Evolutionary conservation across 2,329 filamentous ascomycete species (phyloP), one percentile per base, ranked within the genome.

Genomic region (Arthroderma sp.): DNA sequence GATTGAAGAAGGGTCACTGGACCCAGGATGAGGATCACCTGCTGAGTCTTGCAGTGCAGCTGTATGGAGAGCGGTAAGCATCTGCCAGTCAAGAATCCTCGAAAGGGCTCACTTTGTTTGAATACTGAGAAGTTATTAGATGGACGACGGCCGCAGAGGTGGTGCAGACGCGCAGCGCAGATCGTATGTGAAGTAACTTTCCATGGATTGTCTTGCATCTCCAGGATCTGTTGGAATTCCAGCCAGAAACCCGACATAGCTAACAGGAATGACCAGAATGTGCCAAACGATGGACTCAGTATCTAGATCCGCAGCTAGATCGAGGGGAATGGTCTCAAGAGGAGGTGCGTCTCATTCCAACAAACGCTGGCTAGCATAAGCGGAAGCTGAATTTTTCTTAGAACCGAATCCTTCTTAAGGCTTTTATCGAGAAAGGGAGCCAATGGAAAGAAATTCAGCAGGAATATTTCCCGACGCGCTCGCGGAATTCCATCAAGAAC

Each of bases 281-380:
- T 30, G 41, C 41, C 22, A 43, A 43, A 43, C 41, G 41, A 29
- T 43, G 41, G 41, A 32, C 36, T 10, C 41, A 43, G 36, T 43
- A 36, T 27, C 27, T 43, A 33, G 41, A 43, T 15, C 41, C 41
- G 15, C 22, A 32, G 11, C 41, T 43, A 6, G 41, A 43, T 30
- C 41, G 41, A 15, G 36, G 32, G 22, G 41, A 43, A 37, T 43
- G 41, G 41, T 29, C 41, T 9, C 9, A 9, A n/a, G 41, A 37
- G 5, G 41, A 43, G 10, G 41, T 43, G 37, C 10, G 41, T 4
- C 22, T 9, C 10, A 4, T 10, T 5, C 9, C 15, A 27, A 40
- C 9, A 34, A 29, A n/a, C 27, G 6, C 15, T 8, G 27, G 11
- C 27, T 15, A 7, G 6, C 1, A 6, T 15, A 4, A 4, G 6